Conservation (phyloP, 2,329 filamentous ascomycete genomes). For the Paecilomyces sp. region DNA sequence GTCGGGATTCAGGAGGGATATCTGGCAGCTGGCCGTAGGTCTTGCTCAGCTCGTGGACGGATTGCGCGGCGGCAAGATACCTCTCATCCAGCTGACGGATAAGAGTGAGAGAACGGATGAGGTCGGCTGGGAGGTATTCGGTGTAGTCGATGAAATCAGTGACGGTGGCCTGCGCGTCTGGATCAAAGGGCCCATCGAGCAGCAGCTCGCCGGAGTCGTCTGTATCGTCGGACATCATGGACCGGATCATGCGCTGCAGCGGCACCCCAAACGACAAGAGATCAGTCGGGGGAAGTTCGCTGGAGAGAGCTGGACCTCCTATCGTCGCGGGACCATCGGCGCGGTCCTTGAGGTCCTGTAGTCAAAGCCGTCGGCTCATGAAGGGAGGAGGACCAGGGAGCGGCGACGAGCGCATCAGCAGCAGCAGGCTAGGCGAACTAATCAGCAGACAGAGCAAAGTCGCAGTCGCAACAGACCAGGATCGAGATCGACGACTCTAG, state of each 20-base stretch:
- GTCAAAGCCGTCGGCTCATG: constrained; percentile 9
- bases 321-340: constrained; percentile 14
- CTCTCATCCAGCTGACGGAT: constrained; percentile 46
- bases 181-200: constrained; percentile 48
- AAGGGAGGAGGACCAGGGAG: neutral
- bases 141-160: constrained; percentile 64
- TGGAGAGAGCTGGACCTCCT: constrained; percentile 2
- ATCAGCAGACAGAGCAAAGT: neutral
- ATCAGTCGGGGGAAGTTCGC: neutral
- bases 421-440: neutral
- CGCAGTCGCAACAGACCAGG: neutral
- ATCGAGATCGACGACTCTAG: neutral
- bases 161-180: constrained; percentile 59
- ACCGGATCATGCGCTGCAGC: constrained; percentile 1
- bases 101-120: constrained; percentile 56
- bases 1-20: constrained; percentile 40
- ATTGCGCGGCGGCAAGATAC: constrained; percentile 34
- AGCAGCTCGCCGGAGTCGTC: constrained; percentile 37
- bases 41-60: constrained; percentile 36
- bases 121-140: constrained; percentile 60
- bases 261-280: neutral
- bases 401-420: neutral
- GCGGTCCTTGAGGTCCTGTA: constrained; percentile 12
- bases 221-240: constrained; percentile 32
- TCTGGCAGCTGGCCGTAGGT: constrained; percentile 44